Percentiles rank a stretch among this genome's conserved stretches.
These are phyloP conservation scores for Selenicereus undatus DNA, from an alignment of 148 eudicot species.

Conservation along the genomic window DNA sequence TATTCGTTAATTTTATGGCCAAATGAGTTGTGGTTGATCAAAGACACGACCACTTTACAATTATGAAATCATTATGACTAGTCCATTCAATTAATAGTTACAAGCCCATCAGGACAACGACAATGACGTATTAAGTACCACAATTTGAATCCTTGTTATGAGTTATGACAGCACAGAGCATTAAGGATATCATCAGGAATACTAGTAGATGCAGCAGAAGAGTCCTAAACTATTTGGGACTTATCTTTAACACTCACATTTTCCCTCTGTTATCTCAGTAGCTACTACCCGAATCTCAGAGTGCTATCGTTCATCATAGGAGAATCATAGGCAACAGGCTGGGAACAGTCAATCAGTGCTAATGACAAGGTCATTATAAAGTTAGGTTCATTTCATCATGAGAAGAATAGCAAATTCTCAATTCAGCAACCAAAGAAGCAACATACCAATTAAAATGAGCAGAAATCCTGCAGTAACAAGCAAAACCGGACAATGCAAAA, in stretches of 20 bases:
- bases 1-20: neutral
- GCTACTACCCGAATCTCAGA: neutral
- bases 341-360: no score
- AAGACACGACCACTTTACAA: neutral
- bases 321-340: no score
- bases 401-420: no score
- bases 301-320: no score
- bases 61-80: neutral
- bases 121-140: neutral
- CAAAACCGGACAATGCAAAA: neutral
- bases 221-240: neutral
- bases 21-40: neutral
- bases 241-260: neutral
- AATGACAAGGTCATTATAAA: no score
- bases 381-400: no score
- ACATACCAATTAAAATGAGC: no score
- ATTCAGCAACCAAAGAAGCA: no score
- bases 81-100: neutral
- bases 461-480: neutral
- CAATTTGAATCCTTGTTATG: neutral
- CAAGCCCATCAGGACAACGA: neutral
- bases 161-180: neutral
- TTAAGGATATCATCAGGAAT: neutral
- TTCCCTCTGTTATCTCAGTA: neutral
- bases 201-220: neutral